Conservation (phyloP, 495 filamentous ascomycete species). For the Aspergillus taichungensis region DNA sequence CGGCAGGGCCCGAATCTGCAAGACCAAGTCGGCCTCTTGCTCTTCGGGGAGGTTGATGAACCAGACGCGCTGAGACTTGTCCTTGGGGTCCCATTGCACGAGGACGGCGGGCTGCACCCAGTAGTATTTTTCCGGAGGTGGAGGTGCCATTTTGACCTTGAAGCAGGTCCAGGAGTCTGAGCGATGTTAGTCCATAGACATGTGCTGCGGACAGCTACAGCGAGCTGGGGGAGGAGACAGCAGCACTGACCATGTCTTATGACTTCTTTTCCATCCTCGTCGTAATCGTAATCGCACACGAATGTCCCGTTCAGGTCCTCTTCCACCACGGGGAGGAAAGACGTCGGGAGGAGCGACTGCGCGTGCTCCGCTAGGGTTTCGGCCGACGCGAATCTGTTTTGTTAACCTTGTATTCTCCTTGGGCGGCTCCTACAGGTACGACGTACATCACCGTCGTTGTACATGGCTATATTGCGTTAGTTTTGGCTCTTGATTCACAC, state of each 20-base stretch:
- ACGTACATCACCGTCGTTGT: no score
- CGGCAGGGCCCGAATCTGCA: neutral
- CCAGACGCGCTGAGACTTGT: neutral
- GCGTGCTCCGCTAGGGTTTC: no score
- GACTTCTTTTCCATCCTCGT: neutral
- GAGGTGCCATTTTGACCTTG: constrained; percentile 5
- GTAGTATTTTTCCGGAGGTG: neutral
- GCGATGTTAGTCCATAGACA: neutral
- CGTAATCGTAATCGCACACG: neutral
- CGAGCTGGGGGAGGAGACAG: neutral
- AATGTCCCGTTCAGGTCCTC: constrained; percentile 27
- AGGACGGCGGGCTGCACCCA: constrained; percentile 8
- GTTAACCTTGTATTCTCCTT: no score
- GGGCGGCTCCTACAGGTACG: no score
- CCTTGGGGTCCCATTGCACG: neutral
- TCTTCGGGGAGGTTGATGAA: constrained; percentile 3
- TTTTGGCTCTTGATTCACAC: no score
- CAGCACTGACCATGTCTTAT: neutral
- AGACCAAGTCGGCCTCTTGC: neutral
- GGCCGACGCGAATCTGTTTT: no score
- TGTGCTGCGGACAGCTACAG: no score
- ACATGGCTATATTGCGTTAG: no score
- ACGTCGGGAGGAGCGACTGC: no score
- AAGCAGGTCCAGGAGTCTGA: constrained; percentile 9
- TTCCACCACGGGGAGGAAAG: constrained; percentile 30